These are phyloP conservation scores for Leptodermis oblonga DNA, from an alignment of 257 asterid genomes.

Conservation along the genomic window DNA sequence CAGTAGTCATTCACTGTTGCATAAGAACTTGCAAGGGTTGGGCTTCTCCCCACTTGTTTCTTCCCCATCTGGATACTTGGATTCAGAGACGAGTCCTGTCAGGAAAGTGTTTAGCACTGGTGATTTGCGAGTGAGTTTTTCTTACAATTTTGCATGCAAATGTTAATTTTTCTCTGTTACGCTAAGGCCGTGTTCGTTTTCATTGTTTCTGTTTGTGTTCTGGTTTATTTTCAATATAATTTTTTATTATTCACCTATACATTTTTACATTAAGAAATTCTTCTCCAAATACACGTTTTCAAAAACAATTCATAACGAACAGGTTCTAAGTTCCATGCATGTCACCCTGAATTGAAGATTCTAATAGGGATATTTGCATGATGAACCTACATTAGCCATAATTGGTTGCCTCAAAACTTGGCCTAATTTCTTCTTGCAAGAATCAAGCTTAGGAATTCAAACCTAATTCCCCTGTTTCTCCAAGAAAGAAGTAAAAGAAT, in stretches of 20 bases:
- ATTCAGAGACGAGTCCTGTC: slow-evolving; percentile 43
- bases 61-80: slow-evolving; percentile 39
- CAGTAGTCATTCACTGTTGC: slow-evolving; percentile 66
- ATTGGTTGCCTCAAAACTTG: neutral
- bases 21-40: slow-evolving; percentile 37
- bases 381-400: neutral
- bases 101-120: slow-evolving; percentile 61
- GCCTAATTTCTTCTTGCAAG: neutral
- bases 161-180: no score
- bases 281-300: no score
- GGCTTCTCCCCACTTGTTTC: slow-evolving; percentile 35
- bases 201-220: no score
- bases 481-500: neutral
- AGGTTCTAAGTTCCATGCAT: neutral
- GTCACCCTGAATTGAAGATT: neutral
- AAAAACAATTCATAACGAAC: no score
- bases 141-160: no score
- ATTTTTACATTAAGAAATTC: no score
- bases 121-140: slow-evolving; percentile 47
- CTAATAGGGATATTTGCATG: neutral
- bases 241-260: no score
- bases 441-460: neutral
- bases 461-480: neutral
- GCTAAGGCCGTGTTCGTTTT: no score
- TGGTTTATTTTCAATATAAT: neutral